Percentiles rank a stretch among this genome's conserved stretches.
Evolutionary conservation across 75 land plant species (phyloP).

Genomic region (Gnetum montanum): DNA sequence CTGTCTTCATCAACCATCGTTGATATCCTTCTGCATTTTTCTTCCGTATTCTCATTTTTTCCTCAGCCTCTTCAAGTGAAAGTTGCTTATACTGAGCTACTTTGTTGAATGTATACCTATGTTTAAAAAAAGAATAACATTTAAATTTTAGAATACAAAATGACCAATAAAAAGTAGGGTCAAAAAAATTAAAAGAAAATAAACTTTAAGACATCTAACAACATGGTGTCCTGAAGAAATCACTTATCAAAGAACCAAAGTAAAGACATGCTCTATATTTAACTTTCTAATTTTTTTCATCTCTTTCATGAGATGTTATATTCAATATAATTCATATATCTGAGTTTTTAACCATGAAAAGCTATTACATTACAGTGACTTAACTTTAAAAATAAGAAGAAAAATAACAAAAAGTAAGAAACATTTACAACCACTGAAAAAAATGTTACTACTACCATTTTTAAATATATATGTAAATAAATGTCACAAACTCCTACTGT

Average conservation of each 20-base stretch:
- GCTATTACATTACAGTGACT: not conserved
- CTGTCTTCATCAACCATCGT: conserved; percentile 99
- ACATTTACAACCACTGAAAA: no score
- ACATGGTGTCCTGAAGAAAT: not conserved
- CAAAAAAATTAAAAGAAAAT: not conserved
- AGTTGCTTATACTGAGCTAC: conserved; percentile 95
- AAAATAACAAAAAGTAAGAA: no score
- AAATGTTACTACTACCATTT: no score
- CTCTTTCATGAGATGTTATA: no score
- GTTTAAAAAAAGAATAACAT: not conserved
- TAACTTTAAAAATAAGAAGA: not conserved
- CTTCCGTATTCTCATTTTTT: conserved; percentile 90
- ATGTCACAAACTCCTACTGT: no score
- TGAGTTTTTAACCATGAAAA: no score
- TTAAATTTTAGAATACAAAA: no score
- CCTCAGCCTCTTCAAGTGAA: conserved; percentile 99
- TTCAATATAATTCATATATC: no score
- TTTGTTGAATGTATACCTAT: conserved; percentile 91
- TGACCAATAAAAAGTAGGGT: no score
- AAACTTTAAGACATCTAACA: not conserved
- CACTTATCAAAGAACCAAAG: not conserved
- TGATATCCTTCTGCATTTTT: conserved; percentile 92
- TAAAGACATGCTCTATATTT: no score
- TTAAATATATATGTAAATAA: no score
- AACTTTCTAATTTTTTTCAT: no score